These are phyloP conservation scores for Paramecium biaurelia DNA, from an alignment of 73 alveolate species.

Conservation along the genomic window DNA sequence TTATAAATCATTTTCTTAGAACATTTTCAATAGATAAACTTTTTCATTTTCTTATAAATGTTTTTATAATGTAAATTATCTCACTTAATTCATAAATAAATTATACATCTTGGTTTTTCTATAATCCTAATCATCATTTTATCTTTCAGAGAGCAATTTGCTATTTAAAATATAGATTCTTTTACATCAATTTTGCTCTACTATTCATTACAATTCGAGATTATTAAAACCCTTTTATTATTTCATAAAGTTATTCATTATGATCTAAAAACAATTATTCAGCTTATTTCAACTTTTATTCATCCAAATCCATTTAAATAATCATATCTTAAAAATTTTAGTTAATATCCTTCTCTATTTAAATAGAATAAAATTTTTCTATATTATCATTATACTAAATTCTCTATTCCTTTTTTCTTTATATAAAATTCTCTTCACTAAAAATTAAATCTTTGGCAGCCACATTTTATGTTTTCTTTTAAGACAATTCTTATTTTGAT, in stretches of 20 bases:
- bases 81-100: constrained; percentile 25
- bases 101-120: constrained; percentile 22
- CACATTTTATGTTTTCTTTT: not conserved
- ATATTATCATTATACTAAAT: not conserved
- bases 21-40: constrained; percentile 1
- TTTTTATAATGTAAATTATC: not conserved
- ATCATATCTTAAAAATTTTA: not conserved
- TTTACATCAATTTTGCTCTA: not conserved
- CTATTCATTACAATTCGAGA: not conserved
- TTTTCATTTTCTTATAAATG: constrained; percentile 15
- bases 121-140: not conserved
- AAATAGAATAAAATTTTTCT: not conserved
- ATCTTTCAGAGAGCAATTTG: not conserved
- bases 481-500: not conserved
- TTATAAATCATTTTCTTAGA: constrained; percentile 1
- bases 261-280: not conserved
- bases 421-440: not conserved
- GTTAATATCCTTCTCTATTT: not conserved
- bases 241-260: not conserved
- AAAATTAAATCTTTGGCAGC: not conserved
- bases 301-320: not conserved
- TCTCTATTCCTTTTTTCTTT: not conserved
- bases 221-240: not conserved
- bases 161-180: not conserved
- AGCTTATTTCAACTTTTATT: not conserved